A percentile compares a stretch with the other conserved stretches of the same genome.
phyloP scores from a whole-genome alignment of 371 early-diverging fungal species.

The Blakeslea trispora region DNA sequence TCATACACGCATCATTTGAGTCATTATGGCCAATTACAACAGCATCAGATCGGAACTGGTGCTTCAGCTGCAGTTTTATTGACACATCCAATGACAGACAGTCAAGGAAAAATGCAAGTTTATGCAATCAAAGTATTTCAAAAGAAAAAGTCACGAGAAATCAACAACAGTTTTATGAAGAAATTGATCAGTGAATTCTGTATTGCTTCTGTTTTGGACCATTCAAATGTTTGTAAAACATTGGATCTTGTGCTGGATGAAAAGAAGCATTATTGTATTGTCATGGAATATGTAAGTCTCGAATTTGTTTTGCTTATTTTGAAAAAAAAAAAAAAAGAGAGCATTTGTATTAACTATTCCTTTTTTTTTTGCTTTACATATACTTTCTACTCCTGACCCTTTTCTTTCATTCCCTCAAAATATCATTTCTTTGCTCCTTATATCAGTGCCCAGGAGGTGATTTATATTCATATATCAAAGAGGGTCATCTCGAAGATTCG shows the following conservation, averaged over 20 bases:
- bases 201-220: constrained; percentile 62
- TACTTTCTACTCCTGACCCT: too few species aligned
- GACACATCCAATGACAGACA: constrained; percentile 12
- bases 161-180: constrained; percentile 59
- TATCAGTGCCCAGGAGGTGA: constrained; percentile 65
- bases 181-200: constrained; percentile 75
- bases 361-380: too few species aligned
- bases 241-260: constrained; percentile 66
- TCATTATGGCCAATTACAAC: constrained; percentile 22
- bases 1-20: neutral
- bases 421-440: constrained; percentile 1
- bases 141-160: constrained; percentile 51
- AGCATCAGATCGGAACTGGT: constrained; percentile 25
- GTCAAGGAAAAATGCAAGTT: constrained; percentile 10
- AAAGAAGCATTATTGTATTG: constrained; percentile 54
- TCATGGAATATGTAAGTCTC: constrained; percentile 69
- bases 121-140: constrained; percentile 65
- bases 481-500: constrained; percentile 27
- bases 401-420: neutral
- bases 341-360: too few species aligned
- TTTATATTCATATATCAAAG: constrained; percentile 53
- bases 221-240: constrained; percentile 71
- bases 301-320: neutral
- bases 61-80: constrained; percentile 31
- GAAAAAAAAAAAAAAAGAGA: too few species aligned